Base-by-base conservation (phyloP, 768 basidiomycete genomes). In the Boletus tomentosulus region DNA sequence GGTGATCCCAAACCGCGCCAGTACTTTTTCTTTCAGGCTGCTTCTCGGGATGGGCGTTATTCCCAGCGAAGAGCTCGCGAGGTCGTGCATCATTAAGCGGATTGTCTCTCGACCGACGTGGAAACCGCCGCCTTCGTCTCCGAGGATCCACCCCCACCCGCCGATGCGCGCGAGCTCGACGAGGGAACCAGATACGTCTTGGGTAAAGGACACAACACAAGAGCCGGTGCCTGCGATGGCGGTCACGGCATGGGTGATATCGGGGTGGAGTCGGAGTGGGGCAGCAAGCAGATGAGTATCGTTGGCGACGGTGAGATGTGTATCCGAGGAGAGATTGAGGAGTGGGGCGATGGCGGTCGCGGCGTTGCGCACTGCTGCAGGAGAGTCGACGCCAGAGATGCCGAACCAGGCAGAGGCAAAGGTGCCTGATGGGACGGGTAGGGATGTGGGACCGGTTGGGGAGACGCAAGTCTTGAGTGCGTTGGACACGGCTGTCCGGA, bases 221-320 rank as follows among this genome's bases (percentile, higher is more conserved):
- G 86, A 84, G 3, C 92, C 92, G 0, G 92, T 96, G 13, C 92
- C 92, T 2, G 79, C 85, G 55, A 95, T 86, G 48, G 84, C 85
- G 3, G 85, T 80, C 30, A 94, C 77, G 8, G 86, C 89, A 54
- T 81, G 75, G 13, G 73, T 67, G 16, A 85, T 76, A 61, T 85
- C 85, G 1, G 73, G 63, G 63, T 84, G 76, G 62, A 83, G 71
- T 37, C 80, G 77, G 12, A 93, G 75, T 5, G 92, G 90, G 0
- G 90, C 83, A 10, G 89, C 89, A 43, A 96, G 82, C 43, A 96
- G 85, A 62, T 87, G 81, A 0, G 89, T 87, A 66, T 96, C 92
- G 68, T 95, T 94, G 39, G 85, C 77, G 47, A 95, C 77, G 39
- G 76, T 71, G 24, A 93, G 73, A 4, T 74, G 66, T 7, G 78